phyloP scores from a whole-genome alignment of 768 basidiomycete genomes.

The Grammothele lineata region DNA sequence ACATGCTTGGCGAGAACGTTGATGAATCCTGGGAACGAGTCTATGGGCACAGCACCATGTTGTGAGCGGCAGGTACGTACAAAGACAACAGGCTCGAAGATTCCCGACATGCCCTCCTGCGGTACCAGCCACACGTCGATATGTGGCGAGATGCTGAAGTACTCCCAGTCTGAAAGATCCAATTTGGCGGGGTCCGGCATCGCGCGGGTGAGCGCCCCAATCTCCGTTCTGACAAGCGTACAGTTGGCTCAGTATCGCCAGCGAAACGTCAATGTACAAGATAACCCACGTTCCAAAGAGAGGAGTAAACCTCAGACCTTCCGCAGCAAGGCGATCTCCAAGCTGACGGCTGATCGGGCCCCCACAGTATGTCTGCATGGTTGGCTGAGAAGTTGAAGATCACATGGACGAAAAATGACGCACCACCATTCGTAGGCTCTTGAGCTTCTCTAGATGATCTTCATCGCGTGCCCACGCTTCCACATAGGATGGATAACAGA shows the following conservation, averaged over 20 bases:
- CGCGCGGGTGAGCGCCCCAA: constrained; percentile 9
- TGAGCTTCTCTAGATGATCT: constrained; percentile 11
- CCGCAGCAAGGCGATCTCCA: constrained; percentile 29
- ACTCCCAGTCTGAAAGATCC: constrained; percentile 20
- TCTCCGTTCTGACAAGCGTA: constrained; percentile 17
- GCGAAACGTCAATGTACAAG: neutral
- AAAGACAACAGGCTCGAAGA: constrained; percentile 16
- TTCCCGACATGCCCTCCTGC: constrained; percentile 12
- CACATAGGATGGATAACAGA: constrained; percentile 9
- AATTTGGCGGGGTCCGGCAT: constrained; percentile 8
- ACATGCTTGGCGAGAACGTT: constrained; percentile 9
- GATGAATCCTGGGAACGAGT: constrained; percentile 6
- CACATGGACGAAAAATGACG: no score
- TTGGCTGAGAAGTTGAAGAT: no score
- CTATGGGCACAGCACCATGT: no score
- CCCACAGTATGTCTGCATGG: constrained; percentile 37
- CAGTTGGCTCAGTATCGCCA: no score
- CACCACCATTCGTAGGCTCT: constrained; percentile 14
- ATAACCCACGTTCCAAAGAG: constrained; percentile 35
- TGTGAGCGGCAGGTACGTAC: constrained; percentile 11
- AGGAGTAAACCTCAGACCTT: constrained; percentile 29
- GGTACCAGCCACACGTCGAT: constrained; percentile 11
- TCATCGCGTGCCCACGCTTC: constrained; percentile 18
- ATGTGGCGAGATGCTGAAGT: constrained; percentile 19
- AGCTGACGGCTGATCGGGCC: constrained; percentile 32